Base-by-base conservation (phyloP, 768 basidiomycete genomes). In the Podaxis sp. region DNA sequence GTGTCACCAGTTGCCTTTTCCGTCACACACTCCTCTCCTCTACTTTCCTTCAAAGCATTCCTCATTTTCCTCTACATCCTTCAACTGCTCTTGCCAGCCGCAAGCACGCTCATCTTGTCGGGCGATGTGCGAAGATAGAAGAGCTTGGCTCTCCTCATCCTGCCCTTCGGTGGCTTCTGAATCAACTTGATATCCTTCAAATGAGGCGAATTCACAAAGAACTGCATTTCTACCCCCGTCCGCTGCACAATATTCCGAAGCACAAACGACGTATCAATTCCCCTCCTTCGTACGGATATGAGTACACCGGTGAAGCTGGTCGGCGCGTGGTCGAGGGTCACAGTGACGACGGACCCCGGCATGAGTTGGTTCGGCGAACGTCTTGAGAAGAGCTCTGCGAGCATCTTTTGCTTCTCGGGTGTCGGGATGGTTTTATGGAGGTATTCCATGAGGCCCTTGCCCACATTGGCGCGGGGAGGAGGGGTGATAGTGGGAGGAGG, bases 221-320 rank as follows among this genome's bases (percentile, higher is more conserved):
- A 91, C 70, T 89, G 90, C 89, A 93, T 89, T 80, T 98, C 96
- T 41, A 97, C 90, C 12, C 95, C 96, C 12, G 90, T 93, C 65
- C 94, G 83, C 68, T 93, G 90, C 57, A 98, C 83, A 66, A 97
- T 85, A 75, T 98, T 98, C 66, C 96, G 85, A 56, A 98, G 76
- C 57, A 88, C 80, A 71, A 98, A 91, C n/a, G 88, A 90, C 27
- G 93, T 94, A 76, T 94, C 93, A 29, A 86, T 81, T 0, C 95
- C 96, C 41, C 90, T 85, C 68, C 93, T 84, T 56, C 93, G 85
- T 66, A 96, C 83, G 33, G 87, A 85, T 68, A 97, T 82, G 61
- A 98, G 80, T 50, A 98, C 90, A 38, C 96, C 96, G 5, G 94
- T 91, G 76, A 98, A 98, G 12, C 82, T 76, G 15, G 86, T 90